Conservation (phyloP, 1,284 basidiomycete genomes). For the Pisolithus thermaeus region DNA sequence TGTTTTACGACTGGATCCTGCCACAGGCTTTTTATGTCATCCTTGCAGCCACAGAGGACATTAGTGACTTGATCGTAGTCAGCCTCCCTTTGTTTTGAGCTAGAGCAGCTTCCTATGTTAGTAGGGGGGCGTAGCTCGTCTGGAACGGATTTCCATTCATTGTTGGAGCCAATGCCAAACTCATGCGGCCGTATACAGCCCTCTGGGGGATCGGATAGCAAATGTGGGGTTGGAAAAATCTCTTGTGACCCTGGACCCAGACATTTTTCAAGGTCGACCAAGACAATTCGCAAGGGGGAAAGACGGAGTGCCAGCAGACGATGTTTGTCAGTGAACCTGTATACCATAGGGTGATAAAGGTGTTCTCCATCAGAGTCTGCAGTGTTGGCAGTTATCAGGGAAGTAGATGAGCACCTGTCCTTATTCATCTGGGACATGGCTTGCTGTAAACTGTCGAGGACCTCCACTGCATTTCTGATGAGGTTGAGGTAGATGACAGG, state of each 20-base stretch:
- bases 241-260: constrained; percentile 55
- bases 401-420: constrained; percentile 18
- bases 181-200: constrained; percentile 22
- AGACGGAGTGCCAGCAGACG: constrained; percentile 52
- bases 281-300: constrained; percentile 50
- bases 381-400: constrained; percentile 26
- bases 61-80: constrained; percentile 49
- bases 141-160: constrained; percentile 57
- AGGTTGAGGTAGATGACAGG: constrained; percentile 72
- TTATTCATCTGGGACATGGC: constrained; percentile 43
- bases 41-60: constrained; percentile 52
- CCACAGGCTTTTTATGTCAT: constrained; percentile 65
- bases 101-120: constrained; percentile 6
- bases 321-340: constrained; percentile 57
- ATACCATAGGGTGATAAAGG: constrained; percentile 27
- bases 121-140: constrained; percentile 37
- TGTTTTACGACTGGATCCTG: constrained; percentile 52
- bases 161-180: constrained; percentile 53
- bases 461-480: constrained; percentile 57
- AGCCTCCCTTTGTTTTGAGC: constrained; percentile 33
- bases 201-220: constrained; percentile 29
- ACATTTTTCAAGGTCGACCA: constrained; percentile 51
- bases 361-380: constrained; percentile 28
- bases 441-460: constrained; percentile 52
- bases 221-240: constrained; percentile 33